A percentile compares a stretch with the other conserved stretches of the same genome.
These are phyloP conservation scores for Hevea brasiliensis DNA, from an alignment of 345 rosid genomes.

Conservation along the genomic window DNA sequence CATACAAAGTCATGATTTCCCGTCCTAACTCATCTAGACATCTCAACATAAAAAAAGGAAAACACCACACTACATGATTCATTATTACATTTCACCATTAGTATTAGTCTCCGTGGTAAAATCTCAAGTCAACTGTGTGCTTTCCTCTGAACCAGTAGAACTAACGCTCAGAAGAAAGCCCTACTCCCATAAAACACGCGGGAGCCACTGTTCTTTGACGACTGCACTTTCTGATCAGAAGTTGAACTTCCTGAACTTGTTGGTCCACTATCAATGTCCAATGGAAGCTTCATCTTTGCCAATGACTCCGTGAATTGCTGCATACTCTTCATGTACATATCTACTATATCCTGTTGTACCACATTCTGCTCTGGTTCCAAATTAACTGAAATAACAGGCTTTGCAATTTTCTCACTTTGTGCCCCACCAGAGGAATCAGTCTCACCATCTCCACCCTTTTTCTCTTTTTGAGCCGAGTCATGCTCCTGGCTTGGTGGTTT, in stretches of 20 bases:
- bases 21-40: constrained; percentile 37
- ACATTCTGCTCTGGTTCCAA: constrained; percentile 73
- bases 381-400: constrained; percentile 53
- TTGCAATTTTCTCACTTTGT: constrained; percentile 37
- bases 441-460: constrained; percentile 37
- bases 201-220: constrained; percentile 65
- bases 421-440: constrained; percentile 53
- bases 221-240: constrained; percentile 69
- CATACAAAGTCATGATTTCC: constrained; percentile 50
- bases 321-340: constrained; percentile 99
- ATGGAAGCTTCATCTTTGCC: constrained; percentile 98
- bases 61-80: constrained; percentile 56
- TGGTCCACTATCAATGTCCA: constrained; percentile 71
- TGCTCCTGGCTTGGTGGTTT: constrained; percentile 39
- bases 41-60: constrained; percentile 54
- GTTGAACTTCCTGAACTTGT: constrained; percentile 79
- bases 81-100: constrained; percentile 57
- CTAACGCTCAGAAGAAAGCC: constrained; percentile 81
- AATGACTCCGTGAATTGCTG: constrained; percentile 98
- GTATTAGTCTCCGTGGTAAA: constrained; percentile 69
- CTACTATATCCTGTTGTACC: constrained; percentile 93
- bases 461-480: constrained; percentile 43
- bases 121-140: constrained; percentile 69
- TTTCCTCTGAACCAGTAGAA: constrained; percentile 40
- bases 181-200: constrained; percentile 99